Evolutionary conservation across 495 filamentous ascomycete species (phyloP).

Genomic region (Annulohypoxylon maeteangense): DNA sequence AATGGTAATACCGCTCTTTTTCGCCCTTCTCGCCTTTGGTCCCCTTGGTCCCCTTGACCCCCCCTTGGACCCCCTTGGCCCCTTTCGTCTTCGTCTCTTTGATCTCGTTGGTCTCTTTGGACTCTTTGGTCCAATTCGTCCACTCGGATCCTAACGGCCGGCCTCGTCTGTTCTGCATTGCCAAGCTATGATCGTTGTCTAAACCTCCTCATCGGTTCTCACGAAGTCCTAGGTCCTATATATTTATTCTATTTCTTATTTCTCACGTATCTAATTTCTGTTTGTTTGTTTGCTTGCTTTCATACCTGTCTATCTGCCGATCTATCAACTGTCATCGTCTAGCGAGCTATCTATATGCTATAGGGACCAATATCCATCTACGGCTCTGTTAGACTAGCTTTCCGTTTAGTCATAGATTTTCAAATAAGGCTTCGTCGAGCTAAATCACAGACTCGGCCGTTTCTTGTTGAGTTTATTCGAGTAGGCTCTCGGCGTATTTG

Average conservation of each 20-base stretch:
- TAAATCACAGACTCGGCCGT: neutral
- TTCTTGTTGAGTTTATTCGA: slow-evolving; percentile 13
- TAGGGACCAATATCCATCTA: slow-evolving; percentile 5
- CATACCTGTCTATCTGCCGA: neutral
- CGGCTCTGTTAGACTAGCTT: slow-evolving; percentile 5
- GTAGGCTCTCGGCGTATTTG: slow-evolving; percentile 24
- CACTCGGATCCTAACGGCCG: slow-evolving; percentile 16
- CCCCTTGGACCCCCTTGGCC: slow-evolving; percentile 19
- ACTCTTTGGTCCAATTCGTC: slow-evolving; percentile 15
- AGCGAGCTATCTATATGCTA: slow-evolving; percentile 1
- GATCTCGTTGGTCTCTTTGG: slow-evolving; percentile 8
- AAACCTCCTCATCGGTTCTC: slow-evolving; percentile 1
- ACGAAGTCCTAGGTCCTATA: slow-evolving; percentile 5
- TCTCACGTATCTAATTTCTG: neutral
- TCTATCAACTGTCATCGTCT: neutral
- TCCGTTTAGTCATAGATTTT: slow-evolving; percentile 1
- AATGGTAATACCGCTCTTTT: slow-evolving; percentile 34
- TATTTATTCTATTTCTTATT: slow-evolving; percentile 5
- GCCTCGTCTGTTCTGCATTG: slow-evolving; percentile 13
- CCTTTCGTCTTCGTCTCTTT: slow-evolving; percentile 15
- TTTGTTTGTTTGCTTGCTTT: neutral
- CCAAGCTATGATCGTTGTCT: slow-evolving; percentile 17
- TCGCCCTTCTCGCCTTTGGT: slow-evolving; percentile 20
- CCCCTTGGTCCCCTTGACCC: slow-evolving; percentile 14
- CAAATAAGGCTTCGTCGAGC: slow-evolving; percentile 6